Base-by-base conservation (phyloP, 2,329 filamentous ascomycete species). In the Geoglossum cookeanum region DNA sequence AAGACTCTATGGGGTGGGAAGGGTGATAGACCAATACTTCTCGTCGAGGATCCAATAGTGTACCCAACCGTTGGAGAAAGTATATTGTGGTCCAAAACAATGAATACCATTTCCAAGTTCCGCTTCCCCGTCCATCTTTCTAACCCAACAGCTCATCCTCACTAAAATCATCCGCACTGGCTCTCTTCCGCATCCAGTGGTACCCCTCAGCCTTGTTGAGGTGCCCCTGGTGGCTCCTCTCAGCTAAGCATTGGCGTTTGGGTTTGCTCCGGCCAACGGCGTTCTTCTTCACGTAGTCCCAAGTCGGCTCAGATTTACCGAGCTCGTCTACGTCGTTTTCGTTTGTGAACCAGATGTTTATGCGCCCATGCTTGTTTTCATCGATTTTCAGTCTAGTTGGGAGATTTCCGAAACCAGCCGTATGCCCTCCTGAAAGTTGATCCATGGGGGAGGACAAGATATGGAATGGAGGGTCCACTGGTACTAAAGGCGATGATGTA, bases 61-160 rank as follows among this genome's bases (percentile, higher is more conserved):
- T 22, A 22, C 22, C 22, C 22, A 22, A 22, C 22, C 22, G 22
- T 2, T 22, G 22, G 22, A 22, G 22, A 22, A 22, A 22, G 22
- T 22, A 22, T 22, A 22, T 22, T 22, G 22, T 22, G 22, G 22
- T 22, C 22, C 22, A 22, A 22, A 22, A 22, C 2, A 22, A 22
- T 22, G 22, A 22, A 22, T 22, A 22, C 22, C 15, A 22, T n/a
- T 15, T 4, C 27, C 4, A 52, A 32, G 29, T 17, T 4, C 30
- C 33, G n/a, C 49, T 4, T 32, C 9, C 13, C 4, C 17, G 5
- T 22, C 4, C 17, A 7, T 22, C 33, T n/a, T 9, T 1, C 33
- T 35, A 53, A 15, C 49, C 49, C 49, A 53, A 53, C 30, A 53
- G 29, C 49, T 53, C 49, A 22, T 53, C 49, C 13, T 53, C 49